These are phyloP conservation scores for Clavulina sp. DNA, from an alignment of 768 basidiomycete species.

Conservation along the genomic window DNA sequence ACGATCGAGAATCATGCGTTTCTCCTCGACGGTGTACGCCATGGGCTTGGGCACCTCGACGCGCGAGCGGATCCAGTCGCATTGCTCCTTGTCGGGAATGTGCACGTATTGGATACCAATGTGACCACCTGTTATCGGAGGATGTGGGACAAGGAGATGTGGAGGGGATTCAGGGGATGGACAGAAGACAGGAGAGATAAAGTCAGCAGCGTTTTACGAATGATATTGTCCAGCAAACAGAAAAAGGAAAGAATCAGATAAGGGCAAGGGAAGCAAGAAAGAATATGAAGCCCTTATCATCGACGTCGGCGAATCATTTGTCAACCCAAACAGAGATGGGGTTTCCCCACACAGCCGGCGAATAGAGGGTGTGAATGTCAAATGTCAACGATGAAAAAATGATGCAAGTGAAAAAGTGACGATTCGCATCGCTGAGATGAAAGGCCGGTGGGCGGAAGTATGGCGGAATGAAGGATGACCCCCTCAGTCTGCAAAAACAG, in stretches of 20 bases:
- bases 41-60: slow-evolving; percentile 90
- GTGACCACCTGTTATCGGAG: slow-evolving; percentile 46
- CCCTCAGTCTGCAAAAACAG: too few species aligned
- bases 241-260: background rate
- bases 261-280: too few species aligned
- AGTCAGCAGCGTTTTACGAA: background rate
- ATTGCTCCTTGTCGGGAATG: slow-evolving; percentile 96
- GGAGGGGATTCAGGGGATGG: background rate
- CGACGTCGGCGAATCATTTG: too few species aligned
- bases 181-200: background rate
- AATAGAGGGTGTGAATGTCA: too few species aligned
- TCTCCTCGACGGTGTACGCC: slow-evolving; percentile 97
- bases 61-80: slow-evolving; percentile 97
- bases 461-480: too few species aligned
- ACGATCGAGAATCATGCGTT: slow-evolving; percentile 96
- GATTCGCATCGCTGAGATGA: too few species aligned
- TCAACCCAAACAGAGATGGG: too few species aligned
- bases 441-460: too few species aligned
- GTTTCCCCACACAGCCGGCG: too few species aligned
- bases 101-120: slow-evolving; percentile 86
- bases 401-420: too few species aligned
- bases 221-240: too few species aligned
- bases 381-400: background rate
- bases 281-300: too few species aligned
- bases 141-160: background rate